These are phyloP conservation scores for Aschersonia sp. DNA, from an alignment of 2,329 filamentous ascomycete species.

Conservation along the genomic window DNA sequence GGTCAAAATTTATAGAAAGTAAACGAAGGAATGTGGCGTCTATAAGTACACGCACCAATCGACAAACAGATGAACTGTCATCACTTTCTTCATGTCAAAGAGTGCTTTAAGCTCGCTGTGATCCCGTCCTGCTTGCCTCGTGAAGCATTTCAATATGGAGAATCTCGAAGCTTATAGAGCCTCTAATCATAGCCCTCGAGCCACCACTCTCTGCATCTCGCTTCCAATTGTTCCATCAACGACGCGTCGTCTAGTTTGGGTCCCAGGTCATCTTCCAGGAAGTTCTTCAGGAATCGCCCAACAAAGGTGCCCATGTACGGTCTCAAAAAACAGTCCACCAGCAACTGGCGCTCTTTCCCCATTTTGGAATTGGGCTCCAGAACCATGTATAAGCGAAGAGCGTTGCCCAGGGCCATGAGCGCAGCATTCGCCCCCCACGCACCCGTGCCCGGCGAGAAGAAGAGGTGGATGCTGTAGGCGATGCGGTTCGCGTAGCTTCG, in stretches of 20 bases:
- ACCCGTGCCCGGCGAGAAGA: constrained; percentile 1
- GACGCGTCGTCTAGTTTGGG: background rate
- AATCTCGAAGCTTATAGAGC: background rate
- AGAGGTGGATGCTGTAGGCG: background rate
- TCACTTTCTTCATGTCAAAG: no score
- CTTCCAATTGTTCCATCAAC: background rate
- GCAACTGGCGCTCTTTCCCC: background rate
- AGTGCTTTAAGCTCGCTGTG: no score
- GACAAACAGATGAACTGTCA: no score
- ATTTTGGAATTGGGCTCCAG: background rate
- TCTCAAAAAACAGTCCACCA: background rate
- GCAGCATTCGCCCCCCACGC: background rate
- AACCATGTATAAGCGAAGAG: background rate
- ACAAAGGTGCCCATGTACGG: background rate
- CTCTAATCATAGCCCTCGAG: background rate
- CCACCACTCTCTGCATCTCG: background rate
- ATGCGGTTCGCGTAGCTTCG: background rate
- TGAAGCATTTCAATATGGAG: background rate
- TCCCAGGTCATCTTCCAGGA: background rate
- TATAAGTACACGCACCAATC: no score
- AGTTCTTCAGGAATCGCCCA: background rate
- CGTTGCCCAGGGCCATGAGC: background rate
- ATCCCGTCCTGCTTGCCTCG: no score
- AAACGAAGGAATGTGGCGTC: no score
- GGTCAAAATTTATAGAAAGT: no score